Conservation (phyloP, 345 rosid genomes). For the Streptanthus diversifolius region DNA sequence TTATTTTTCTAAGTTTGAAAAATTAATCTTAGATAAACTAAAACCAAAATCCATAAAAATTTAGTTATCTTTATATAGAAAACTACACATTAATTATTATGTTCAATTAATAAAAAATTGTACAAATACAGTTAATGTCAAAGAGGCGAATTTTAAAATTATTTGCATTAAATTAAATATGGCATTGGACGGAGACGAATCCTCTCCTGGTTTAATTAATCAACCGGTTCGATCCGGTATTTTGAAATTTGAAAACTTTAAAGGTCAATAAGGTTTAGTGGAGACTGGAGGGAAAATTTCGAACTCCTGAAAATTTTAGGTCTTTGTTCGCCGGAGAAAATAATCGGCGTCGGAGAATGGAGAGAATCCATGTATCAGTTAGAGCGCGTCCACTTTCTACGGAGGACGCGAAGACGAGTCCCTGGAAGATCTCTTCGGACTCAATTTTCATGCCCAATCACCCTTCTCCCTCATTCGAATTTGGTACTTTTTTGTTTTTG, state of each 20-base stretch:
- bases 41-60: no score
- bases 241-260: background rate
- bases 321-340: slow-evolving; percentile 26
- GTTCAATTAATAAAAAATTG: no score
- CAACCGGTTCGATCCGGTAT: slow-evolving; percentile 23
- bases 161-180: no score
- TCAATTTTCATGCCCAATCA: slow-evolving; percentile 59
- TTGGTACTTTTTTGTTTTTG: slow-evolving; percentile 43
- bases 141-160: no score
- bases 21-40: no score
- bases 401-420: slow-evolving; percentile 75
- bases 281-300: slow-evolving; percentile 31
- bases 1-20: no score
- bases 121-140: no score
- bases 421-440: slow-evolving; percentile 73
- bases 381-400: slow-evolving; percentile 71
- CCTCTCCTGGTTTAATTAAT: background rate
- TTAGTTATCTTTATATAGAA: no score
- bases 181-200: background rate
- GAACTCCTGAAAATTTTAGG: slow-evolving; percentile 25
- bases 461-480: slow-evolving; percentile 57
- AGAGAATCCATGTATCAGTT: slow-evolving; percentile 80
- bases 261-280: background rate
- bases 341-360: slow-evolving; percentile 45
- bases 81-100: no score